These are phyloP conservation scores for Gynochthodes officinalis DNA, from an alignment of 257 asterid genomes.

Conservation along the genomic window DNA sequence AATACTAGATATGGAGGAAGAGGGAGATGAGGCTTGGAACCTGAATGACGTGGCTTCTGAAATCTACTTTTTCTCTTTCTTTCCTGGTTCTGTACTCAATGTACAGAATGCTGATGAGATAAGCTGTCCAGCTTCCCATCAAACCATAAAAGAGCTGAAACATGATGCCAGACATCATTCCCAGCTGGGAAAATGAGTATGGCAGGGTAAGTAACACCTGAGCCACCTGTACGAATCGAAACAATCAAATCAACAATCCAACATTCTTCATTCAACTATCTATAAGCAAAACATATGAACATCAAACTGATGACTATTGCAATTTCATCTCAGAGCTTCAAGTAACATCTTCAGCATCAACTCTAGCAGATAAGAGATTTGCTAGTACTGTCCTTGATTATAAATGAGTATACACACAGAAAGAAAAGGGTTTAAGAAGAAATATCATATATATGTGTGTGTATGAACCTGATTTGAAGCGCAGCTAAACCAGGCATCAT, in stretches of 20 bases:
- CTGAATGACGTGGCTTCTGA: conserved; percentile 92
- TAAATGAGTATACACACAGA: no score
- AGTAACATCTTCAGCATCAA: no score
- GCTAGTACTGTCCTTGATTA: no score
- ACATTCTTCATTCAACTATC: no score
- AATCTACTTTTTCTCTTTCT: conserved; percentile 81
- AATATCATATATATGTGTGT: no score
- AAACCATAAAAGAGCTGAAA: conserved; percentile 81
- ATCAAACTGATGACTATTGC: no score
- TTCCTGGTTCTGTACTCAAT: conserved; percentile 82
- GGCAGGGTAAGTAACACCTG: conserved; percentile 86
- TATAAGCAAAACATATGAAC: no score
- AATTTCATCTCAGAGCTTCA: no score
- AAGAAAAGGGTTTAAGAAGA: no score
- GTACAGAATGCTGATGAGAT: conserved; percentile 72
- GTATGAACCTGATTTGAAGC: conserved; percentile 68
- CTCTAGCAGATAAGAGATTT: no score
- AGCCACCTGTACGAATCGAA: conserved; percentile 54
- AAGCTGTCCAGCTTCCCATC: conserved; percentile 93
- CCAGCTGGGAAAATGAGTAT: conserved; percentile 88
- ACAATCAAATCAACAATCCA: background rate
- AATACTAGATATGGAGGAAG: background rate
- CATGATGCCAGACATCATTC: conserved; percentile 71
- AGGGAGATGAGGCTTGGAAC: conserved; percentile 13
- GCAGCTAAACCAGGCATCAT: conserved; percentile 97